Base-by-base conservation (phyloP, 202 grass and related monocot genomes). In the Zizania palustris region DNA sequence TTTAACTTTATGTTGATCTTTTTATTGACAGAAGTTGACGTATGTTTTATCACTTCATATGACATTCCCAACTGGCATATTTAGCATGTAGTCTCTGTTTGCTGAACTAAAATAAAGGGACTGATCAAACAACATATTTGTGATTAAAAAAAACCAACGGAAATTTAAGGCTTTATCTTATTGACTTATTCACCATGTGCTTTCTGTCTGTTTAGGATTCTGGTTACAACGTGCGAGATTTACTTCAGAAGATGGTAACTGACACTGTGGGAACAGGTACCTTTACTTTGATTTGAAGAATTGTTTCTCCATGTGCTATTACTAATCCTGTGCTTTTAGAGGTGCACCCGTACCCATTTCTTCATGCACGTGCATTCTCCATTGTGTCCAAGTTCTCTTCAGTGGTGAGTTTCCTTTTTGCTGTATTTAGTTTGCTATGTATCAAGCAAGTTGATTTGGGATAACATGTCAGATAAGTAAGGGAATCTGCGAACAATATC, bases 321-420 rank as follows among this genome's bases (percentile, higher is more conserved):
- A 45, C 59, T 85, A 38, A 85, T 85, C 12, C 84, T 71, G 6
- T 76, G 45, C n/a, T 86, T 85, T 63, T 88, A 98, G 95, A 85
- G 58, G 62, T 88, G 76, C 84, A 92, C 37, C 69, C 88, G 51
- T 85, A 84, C 67, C 91, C 91, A 66, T 98, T 98, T 92, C 95
- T 94, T 70, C 91, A 94, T 87, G 91, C 95, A 15, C 89, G 95
- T 65, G 76, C 80, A 72, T 94, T 98, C 77, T 89, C 89, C 13
- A 64, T 84, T 43, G 80, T 90, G 60, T 83, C 87, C 51, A 94
- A 98, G 78, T 98, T 90, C 75, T 89, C 83, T 72, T 85, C 85
- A 65, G 43, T 98, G 89, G 95, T 98, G 82, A 84, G 16, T 67
- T 70, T 64, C 14, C 13, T 55, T 62, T 44, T 8, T 11, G 43